Conservation (phyloP, 306 rosid genomes). For the Quercus mongolica region DNA sequence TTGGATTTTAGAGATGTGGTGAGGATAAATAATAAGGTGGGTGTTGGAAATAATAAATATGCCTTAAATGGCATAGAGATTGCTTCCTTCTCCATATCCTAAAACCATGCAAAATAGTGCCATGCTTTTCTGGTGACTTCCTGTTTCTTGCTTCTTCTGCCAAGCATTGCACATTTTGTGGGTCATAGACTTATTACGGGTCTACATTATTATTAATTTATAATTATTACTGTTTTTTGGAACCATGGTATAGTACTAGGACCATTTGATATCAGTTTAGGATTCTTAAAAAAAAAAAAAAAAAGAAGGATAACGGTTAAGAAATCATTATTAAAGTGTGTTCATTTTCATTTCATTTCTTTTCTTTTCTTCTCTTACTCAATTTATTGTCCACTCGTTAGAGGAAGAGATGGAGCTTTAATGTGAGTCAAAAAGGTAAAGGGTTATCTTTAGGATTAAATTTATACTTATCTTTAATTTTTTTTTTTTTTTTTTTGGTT, state of each 20-base stretch:
- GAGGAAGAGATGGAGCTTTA: no score
- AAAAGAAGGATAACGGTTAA: no score
- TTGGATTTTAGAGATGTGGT: background rate
- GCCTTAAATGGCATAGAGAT: conserved; percentile 25
- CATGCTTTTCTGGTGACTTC: conserved; percentile 29
- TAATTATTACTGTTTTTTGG: conserved; percentile 16
- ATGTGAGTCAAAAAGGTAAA: no score
- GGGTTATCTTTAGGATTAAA: no score
- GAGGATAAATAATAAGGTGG: background rate
- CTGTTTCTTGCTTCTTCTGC: conserved; percentile 20
- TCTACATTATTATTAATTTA: conserved; percentile 13
- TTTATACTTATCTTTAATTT: no score
- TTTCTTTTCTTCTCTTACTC: no score
- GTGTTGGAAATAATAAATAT: background rate
- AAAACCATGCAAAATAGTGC: conserved; percentile 23
- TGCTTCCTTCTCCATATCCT: conserved; percentile 26
- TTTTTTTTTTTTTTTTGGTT: no score
- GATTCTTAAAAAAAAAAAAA: background rate
- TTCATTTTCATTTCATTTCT: no score
- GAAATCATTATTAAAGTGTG: no score
- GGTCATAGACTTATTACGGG: conserved; percentile 38
- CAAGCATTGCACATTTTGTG: conserved; percentile 33
- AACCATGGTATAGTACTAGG: conserved; percentile 19
- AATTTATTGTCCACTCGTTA: no score
- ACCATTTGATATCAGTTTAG: conserved; percentile 7